Percentiles rank a stretch among this genome's conserved stretches.
phyloP scores from a whole-genome alignment of 2,329 filamentous ascomycete genomes.

The Kalaharituber pfeilii region DNA sequence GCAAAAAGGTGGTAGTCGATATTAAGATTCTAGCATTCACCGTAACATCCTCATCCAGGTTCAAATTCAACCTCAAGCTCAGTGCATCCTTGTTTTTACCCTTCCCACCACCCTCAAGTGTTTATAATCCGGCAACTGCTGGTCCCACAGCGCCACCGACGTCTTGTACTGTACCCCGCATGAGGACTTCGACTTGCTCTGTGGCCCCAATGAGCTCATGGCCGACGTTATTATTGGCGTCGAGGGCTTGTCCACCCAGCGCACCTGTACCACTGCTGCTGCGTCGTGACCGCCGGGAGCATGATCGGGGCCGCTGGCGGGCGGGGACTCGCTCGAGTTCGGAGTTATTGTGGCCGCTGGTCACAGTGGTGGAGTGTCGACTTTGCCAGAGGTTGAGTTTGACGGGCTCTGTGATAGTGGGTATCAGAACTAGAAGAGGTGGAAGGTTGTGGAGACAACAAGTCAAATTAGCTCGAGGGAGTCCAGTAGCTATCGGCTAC shows the following conservation, averaged over 20 bases:
- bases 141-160: background rate
- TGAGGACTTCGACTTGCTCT: background rate
- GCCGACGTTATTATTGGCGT: background rate
- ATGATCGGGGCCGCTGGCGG: background rate
- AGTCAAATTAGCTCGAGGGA: too few relatives aligned
- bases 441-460: too few relatives aligned
- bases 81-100: constrained; percentile 44
- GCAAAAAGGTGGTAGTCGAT: too few relatives aligned
- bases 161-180: background rate
- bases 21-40: constrained; percentile 77
- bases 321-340: background rate
- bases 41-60: constrained; percentile 68
- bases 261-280: background rate
- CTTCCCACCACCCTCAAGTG: constrained; percentile 23
- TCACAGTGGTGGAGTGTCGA: background rate
- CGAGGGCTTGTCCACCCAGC: background rate
- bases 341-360: background rate
- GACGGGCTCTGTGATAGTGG: too few relatives aligned
- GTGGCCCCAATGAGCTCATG: background rate
- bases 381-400: too few relatives aligned
- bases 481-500: too few relatives aligned
- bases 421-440: too few relatives aligned
- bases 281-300: background rate
- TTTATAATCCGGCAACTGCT: background rate
- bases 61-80: constrained; percentile 55